Percentiles rank a stretch among this genome's conserved stretches.
Conservation (phyloP, 2,329 filamentous ascomycete genomes). For the Neobulgaria alba region DNA sequence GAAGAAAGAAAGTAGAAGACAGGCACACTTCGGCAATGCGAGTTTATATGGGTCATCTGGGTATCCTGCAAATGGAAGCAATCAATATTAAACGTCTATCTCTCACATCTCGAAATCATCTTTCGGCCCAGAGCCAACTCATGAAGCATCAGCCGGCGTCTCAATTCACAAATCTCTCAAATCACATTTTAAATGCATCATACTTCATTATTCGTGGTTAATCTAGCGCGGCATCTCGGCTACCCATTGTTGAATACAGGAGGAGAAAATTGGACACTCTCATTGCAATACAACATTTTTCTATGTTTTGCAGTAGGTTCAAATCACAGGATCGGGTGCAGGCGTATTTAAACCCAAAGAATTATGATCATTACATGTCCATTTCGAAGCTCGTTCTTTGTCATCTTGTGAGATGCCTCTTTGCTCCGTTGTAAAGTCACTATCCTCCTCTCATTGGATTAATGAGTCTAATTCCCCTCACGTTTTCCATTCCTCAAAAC, state of each 20-base stretch:
- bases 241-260: not conserved
- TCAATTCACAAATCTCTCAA: conserved; percentile 1
- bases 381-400: not conserved
- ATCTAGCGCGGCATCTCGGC: not conserved
- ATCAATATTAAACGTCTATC: conserved; percentile 1
- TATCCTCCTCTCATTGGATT: no score
- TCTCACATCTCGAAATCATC: no score
- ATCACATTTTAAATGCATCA: conserved; percentile 7
- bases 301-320: conserved; percentile 1
- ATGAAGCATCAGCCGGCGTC: conserved; percentile 16
- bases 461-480: conserved; percentile 8
- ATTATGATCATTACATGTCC: not conserved
- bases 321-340: conserved; percentile 11
- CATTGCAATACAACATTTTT: not conserved
- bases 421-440: no score
- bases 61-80: conserved; percentile 13
- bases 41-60: conserved; percentile 22
- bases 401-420: not conserved
- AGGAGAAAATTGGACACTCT: conserved; percentile 3
- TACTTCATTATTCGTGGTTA: not conserved
- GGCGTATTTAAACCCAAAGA: conserved; percentile 13
- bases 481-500: conserved; percentile 16
- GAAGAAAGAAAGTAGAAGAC: conserved; percentile 43
- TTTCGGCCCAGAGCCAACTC: not conserved
- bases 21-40: conserved; percentile 41